Percentiles rank a stretch among this genome's conserved stretches.
phyloP scores from a whole-genome alignment of 2,329 filamentous ascomycete genomes.

The Helicocarpus griseus region DNA sequence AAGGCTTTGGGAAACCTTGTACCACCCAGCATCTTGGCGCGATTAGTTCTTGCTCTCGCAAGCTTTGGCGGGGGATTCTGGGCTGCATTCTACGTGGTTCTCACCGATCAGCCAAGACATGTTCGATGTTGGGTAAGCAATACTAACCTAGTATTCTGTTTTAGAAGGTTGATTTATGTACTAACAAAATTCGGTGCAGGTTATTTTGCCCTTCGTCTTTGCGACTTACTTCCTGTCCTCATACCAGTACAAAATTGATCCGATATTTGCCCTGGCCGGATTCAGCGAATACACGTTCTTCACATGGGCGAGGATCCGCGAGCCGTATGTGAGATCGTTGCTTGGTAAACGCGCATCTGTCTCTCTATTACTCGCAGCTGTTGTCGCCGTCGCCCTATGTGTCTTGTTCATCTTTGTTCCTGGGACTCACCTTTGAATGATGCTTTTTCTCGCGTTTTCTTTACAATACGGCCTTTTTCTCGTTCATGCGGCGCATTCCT shows the following conservation, averaged over 20 bases:
- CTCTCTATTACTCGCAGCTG: slow-evolving; percentile 63
- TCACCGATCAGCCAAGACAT: slow-evolving; percentile 64
- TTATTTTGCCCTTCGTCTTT: slow-evolving; percentile 83
- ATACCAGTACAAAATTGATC: slow-evolving; percentile 93
- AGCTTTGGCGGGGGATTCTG: slow-evolving; percentile 89
- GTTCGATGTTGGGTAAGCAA: slow-evolving; percentile 74
- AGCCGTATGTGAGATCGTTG: slow-evolving; percentile 82
- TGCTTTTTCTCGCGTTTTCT: background rate
- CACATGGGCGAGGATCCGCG: slow-evolving; percentile 76
- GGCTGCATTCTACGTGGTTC: slow-evolving; percentile 87
- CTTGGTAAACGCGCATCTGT: slow-evolving; percentile 75
- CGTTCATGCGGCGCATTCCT: slow-evolving; percentile 1
- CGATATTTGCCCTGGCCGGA: slow-evolving; percentile 77
- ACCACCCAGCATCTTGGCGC: slow-evolving; percentile 75
- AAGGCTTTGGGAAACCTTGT: slow-evolving; percentile 95
- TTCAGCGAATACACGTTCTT: slow-evolving; percentile 96
- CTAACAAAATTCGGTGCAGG: slow-evolving; percentile 31
- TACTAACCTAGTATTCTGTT: background rate
- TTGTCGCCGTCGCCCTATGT: slow-evolving; percentile 73
- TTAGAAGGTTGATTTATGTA: background rate
- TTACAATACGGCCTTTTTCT: background rate
- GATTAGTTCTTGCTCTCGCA: slow-evolving; percentile 74
- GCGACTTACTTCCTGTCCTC: slow-evolving; percentile 82
- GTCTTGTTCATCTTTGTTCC: slow-evolving; percentile 92
- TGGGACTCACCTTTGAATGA: slow-evolving; percentile 46